Conservation (phyloP, 192 early-diverging fungal species). For the Cetraspora pellucida region DNA sequence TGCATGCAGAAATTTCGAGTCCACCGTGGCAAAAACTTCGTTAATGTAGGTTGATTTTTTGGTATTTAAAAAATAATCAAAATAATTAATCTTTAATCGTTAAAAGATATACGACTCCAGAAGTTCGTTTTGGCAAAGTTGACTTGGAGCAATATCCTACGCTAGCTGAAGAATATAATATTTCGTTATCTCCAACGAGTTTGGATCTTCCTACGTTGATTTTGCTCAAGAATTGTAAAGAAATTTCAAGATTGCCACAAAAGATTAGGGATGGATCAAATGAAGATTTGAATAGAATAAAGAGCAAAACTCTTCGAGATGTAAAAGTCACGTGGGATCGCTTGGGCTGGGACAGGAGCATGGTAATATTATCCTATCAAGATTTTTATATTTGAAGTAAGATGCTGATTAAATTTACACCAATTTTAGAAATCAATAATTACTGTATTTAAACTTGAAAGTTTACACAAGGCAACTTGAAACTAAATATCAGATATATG, state of each 20-base stretch:
- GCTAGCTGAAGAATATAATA: conserved; percentile 49
- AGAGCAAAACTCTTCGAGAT: conserved; percentile 38
- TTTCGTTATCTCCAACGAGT: conserved; percentile 52
- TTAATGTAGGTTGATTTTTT: conserved; percentile 41
- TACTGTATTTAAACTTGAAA: conserved; percentile 8
- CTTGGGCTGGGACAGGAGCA: conserved; percentile 37
- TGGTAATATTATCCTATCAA: conserved; percentile 11
- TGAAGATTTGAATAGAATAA: conserved; percentile 39
- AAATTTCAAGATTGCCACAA: conserved; percentile 49
- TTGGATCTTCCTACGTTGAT: conserved; percentile 58
- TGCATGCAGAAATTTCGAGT: conserved; percentile 55
- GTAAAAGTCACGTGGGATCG: conserved; percentile 39
- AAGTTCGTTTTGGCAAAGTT: conserved; percentile 52
- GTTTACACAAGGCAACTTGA: not conserved
- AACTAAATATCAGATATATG: not conserved
- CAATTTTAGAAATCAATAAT: conserved; percentile 19
- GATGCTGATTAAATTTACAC: too few relatives aligned
- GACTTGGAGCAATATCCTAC: conserved; percentile 50
- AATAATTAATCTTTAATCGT: not conserved
- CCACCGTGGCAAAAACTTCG: conserved; percentile 50
- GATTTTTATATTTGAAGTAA: not conserved
- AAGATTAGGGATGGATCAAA: conserved; percentile 37
- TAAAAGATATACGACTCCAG: conserved; percentile 38
- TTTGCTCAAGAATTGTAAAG: conserved; percentile 53
- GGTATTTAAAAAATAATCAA: not conserved